Evolutionary conservation across 371 early-diverging fungal genomes (phyloP), one percentile per base, ranked within the genome.

Genomic region (Circinella umbellata): DNA sequence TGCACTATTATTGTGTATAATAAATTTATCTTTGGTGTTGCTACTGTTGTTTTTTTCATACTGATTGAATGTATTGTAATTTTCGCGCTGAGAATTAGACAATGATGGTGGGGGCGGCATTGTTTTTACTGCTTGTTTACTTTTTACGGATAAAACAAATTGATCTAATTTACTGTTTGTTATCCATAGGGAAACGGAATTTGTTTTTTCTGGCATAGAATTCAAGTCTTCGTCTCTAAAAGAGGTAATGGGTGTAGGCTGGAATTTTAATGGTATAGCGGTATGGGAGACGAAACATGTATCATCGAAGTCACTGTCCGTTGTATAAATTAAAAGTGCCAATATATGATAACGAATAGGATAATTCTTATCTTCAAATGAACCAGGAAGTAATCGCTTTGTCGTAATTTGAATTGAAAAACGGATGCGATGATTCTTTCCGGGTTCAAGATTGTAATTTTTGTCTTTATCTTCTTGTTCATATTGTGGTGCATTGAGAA

Each of bases 331-430:
- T 49, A 71, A 39, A 27, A 71, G 36, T 11, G 71, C 71, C 5
- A 63, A 63, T 11, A 62, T 34, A 10, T 47, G 20, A 11, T 71
- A 71, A 4, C n/a, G 53, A 11, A 71, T 71, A 1, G 61, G 71
- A 63, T 39, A 63, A 39, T 71, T 61, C 3, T 36, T 60, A 20
- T 71, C 48, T 6, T 71, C 64, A 48, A 67, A 42, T 15, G 71
- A 49, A 1, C 71, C 71, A 7, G 71, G 71, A 13, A 71, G 67
- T 34, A 57, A 47, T 1, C 67, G 49, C 51, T 47, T 53, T 57
- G 46, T 62, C 7, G 39, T 27, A n/a, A 71, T 63, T 5, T 55
- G 63, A n/a, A 71, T 42, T 4, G 67, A 66, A 48, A 71, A 71
- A 17, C 55, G 63, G 4, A 71, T 54, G 4, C 67, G 63, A 17